A percentile compares a stretch with the other conserved stretches of the same genome.
Evolutionary conservation across 2,329 filamentous ascomycete genomes (phyloP).

Genomic region (Diplodia corticola): DNA sequence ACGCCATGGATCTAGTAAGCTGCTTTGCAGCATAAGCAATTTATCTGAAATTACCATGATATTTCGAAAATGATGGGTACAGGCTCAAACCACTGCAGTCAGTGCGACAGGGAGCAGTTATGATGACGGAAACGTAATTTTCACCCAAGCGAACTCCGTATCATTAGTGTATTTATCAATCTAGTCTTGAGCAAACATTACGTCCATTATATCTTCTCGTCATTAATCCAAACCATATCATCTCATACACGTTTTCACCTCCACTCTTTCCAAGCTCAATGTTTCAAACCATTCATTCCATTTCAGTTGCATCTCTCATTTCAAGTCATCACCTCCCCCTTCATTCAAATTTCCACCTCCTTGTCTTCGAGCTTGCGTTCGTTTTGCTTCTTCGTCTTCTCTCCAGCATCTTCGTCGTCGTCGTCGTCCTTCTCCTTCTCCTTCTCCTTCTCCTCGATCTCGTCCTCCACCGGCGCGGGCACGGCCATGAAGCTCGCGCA

Average conservation of each 20-base stretch:
- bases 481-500: not conserved
- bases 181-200: not conserved
- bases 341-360: not conserved
- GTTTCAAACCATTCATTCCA: not conserved
- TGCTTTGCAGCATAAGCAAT: not conserved
- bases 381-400: not conserved
- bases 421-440: not conserved
- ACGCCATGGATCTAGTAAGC: not conserved
- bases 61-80: not conserved
- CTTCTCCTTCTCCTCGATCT: constrained; percentile 1
- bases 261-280: not conserved
- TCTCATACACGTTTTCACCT: not conserved
- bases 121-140: not conserved
- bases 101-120: not conserved
- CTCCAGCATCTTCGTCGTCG: not conserved
- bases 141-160: not conserved
- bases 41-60: not conserved
- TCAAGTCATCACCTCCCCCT: not conserved
- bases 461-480: constrained; percentile 9
- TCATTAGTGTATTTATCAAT: not conserved
- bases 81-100: not conserved
- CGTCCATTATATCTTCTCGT: not conserved
- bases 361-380: not conserved
- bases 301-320: not conserved
- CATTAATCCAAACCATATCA: not conserved